Evolutionary conservation across 163 green algal species (phyloP), one percentile per base, ranked within the genome.

Genomic region (Scenedesmus sp.): DNA sequence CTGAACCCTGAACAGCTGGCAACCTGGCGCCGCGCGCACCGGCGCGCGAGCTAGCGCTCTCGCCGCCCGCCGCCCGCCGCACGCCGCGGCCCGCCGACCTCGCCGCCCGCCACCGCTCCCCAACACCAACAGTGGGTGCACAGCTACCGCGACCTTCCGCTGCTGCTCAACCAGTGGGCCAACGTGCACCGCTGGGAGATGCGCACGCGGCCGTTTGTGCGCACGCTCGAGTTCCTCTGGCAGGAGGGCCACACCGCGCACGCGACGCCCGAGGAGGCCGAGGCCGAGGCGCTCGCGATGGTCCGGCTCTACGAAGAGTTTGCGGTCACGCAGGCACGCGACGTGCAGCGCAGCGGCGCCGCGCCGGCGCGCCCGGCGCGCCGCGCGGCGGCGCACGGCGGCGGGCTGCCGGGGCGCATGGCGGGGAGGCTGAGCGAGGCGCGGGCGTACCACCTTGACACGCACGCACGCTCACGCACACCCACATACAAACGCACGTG

Each of bases 161-260:
- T 99, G 65, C 90, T 94, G 44, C 63, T 99, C 63, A 99, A 99
- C 84, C 95, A 99, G 89, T 99, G 97, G 97, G 94, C 90, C 75
- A 99, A 99, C 77, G 97, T 99, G 67, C 93, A 97, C 85, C 89
- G 97, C 57, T 99, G 97, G 96, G 96, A 99, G 89, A 98, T 99
- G 96, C 87, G 96, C 64, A 99, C 97, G 4, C 87, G 95, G 36
- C 97, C 96, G 20, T 99, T 99, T 87, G 87, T 99, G 54, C 89
- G 97, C 56, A 99, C 97, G 26, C 82, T 97, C 29, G 97, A 99
- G 91, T 99, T 99, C 82, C 85, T 99, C 26, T 99, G 96, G 96
- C 88, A 96, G 85, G 96, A 99, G 82, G 97, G 96, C 7, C 97
- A 99, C 89, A 99, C 96, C 3, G 96, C 95, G 31, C 96, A 99